These are phyloP conservation scores for Debaryomyces robertsiae DNA, from an alignment of 1,139 yeast genomes.

Conservation along the genomic window DNA sequence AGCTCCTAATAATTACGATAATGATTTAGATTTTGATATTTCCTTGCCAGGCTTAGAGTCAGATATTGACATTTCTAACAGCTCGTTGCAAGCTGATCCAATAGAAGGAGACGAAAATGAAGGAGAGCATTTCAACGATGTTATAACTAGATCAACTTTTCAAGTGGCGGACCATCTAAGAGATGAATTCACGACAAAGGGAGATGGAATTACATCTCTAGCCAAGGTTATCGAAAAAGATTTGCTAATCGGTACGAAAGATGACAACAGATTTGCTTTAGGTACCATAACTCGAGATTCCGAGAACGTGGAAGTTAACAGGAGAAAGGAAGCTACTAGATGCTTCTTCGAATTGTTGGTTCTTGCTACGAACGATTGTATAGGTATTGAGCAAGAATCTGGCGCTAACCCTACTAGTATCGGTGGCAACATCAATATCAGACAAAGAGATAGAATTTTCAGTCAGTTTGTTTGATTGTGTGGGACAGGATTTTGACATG, in stretches of 20 bases:
- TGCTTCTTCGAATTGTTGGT: slow-evolving; percentile 84
- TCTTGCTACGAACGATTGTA: slow-evolving; percentile 76
- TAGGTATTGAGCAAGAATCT: slow-evolving; percentile 58
- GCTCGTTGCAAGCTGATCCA: slow-evolving; percentile 13
- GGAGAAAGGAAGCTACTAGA: slow-evolving; percentile 65
- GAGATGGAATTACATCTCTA: slow-evolving; percentile 31
- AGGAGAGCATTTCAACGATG: slow-evolving; percentile 13
- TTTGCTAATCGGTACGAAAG: slow-evolving; percentile 18
- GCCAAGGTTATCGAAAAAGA: slow-evolving; percentile 46
- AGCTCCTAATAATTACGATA: slow-evolving; percentile 25
- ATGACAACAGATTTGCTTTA: slow-evolving; percentile 26
- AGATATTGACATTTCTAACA: slow-evolving; percentile 15
- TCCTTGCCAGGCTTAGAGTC: slow-evolving; percentile 41
- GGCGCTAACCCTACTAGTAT: slow-evolving; percentile 32
- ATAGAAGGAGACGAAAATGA: slow-evolving; percentile 17
- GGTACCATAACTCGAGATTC: slow-evolving; percentile 25
- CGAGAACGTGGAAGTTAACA: slow-evolving; percentile 28
- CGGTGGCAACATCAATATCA: slow-evolving; percentile 61
- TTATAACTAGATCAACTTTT: slow-evolving; percentile 45
- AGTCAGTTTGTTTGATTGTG: slow-evolving; percentile 35
- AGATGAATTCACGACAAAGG: slow-evolving; percentile 26
- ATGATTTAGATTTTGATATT: slow-evolving; percentile 40
- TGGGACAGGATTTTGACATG: slow-evolving; percentile 16
- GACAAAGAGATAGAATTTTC: slow-evolving; percentile 53
- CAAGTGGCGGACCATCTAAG: slow-evolving; percentile 59